Evolutionary conservation across 306 rosid species (phyloP).

Genomic region (Gillenia trifoliata): DNA sequence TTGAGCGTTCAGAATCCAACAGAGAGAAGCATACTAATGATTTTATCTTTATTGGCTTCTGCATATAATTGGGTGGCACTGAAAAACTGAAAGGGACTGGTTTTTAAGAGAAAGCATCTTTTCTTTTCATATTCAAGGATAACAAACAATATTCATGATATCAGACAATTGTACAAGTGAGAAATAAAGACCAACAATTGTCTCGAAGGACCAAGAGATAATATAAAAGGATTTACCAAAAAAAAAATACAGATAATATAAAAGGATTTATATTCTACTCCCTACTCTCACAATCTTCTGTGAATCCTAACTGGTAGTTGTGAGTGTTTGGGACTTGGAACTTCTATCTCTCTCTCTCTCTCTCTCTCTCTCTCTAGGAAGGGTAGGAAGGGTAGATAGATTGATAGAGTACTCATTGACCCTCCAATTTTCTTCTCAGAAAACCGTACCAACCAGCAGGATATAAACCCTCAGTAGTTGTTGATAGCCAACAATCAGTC

Average conservation of each 20-base stretch:
- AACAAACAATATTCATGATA: not conserved
- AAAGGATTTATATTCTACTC: not conserved
- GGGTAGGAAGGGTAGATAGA: slow-evolving; percentile 17
- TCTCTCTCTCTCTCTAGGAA: slow-evolving; percentile 3
- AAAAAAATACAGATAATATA: not conserved
- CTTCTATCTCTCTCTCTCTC: not conserved
- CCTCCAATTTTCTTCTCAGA: not conserved
- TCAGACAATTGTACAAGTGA: not conserved
- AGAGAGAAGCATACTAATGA: no score
- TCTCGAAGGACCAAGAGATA: not conserved
- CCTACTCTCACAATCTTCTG: not conserved
- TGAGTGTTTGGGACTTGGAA: not conserved
- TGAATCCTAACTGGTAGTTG: slow-evolving; percentile 5
- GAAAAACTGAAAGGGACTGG: not conserved
- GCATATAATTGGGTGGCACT: not conserved
- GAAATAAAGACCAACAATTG: not conserved
- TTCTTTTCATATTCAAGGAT: not conserved
- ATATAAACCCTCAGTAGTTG: not conserved
- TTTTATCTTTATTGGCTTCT: not conserved
- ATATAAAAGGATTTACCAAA: no score
- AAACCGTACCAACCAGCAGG: not conserved
- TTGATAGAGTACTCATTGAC: not conserved
- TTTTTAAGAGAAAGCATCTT: not conserved
- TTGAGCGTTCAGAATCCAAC: no score
- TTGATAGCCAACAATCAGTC: slow-evolving; percentile 1